Conservation (phyloP, 257 asterid genomes). For the Primulina tabacum region DNA sequence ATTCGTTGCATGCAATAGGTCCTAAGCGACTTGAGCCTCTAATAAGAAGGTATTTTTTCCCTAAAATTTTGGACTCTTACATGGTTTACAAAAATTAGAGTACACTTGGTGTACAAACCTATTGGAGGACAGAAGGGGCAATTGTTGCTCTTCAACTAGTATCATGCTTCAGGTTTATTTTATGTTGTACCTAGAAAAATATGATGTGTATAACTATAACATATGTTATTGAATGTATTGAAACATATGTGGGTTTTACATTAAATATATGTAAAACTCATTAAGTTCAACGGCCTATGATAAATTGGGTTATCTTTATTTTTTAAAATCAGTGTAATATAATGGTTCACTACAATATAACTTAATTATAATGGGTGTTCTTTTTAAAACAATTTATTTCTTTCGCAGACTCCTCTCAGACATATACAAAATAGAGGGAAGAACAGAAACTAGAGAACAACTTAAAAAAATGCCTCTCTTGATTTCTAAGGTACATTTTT, state of each 20-base stretch:
- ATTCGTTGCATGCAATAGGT: conserved; percentile 48
- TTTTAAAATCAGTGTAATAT: no score
- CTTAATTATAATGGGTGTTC: background rate
- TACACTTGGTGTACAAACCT: no score
- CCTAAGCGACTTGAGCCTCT: conserved; percentile 48
- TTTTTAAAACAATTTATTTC: background rate
- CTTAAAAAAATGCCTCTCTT: conserved; percentile 44
- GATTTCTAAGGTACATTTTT: conserved; percentile 50
- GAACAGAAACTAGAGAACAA: conserved; percentile 30
- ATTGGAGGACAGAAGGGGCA: background rate
- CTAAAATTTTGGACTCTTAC: background rate
- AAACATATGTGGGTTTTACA: background rate
- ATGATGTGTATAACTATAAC: background rate
- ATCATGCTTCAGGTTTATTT: background rate
- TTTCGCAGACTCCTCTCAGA: conserved; percentile 49
- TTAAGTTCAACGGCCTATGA: background rate
- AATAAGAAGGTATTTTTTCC: conserved; percentile 43
- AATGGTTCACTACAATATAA: background rate
- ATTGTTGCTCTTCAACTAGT: background rate
- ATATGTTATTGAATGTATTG: background rate
- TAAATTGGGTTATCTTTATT: background rate
- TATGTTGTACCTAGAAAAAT: background rate
- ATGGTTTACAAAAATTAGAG: no score
- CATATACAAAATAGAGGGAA: conserved; percentile 34
- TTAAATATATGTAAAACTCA: background rate